phyloP scores from a whole-genome alignment of 306 rosid genomes.

The Abrus precatorius region DNA sequence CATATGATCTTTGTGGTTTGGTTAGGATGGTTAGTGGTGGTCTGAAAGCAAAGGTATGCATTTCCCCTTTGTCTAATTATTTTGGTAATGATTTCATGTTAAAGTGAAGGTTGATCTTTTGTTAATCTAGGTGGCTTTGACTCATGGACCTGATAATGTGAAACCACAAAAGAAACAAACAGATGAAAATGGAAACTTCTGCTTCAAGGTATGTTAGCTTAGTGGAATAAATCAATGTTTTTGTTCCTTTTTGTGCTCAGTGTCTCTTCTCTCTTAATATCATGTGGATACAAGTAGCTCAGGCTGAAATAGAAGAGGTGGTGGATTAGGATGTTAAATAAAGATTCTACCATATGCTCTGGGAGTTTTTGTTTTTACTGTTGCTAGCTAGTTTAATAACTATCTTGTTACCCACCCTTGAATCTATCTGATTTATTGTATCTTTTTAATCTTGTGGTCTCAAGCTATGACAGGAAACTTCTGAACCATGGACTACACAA shows the following conservation, averaged over 20 bases:
- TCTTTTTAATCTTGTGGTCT: slow-evolving; percentile 32
- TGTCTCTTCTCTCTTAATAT: slow-evolving; percentile 43
- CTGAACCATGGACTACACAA: slow-evolving; percentile 8
- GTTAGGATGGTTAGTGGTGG: slow-evolving; percentile 79
- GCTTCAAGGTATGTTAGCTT: slow-evolving; percentile 83
- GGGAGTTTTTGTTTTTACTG: background rate
- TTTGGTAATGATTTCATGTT: slow-evolving; percentile 38
- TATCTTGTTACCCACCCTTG: slow-evolving; percentile 2
- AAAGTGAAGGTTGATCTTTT: slow-evolving; percentile 41
- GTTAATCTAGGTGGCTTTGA: slow-evolving; percentile 85
- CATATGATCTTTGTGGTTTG: slow-evolving; percentile 87
- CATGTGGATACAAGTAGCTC: slow-evolving; percentile 37
- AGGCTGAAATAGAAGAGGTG: slow-evolving; percentile 45
- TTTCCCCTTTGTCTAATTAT: slow-evolving; percentile 27
- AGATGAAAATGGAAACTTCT: slow-evolving; percentile 86
- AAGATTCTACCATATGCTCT: slow-evolving; percentile 5
- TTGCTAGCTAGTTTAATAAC: slow-evolving; percentile 35
- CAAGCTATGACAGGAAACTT: slow-evolving; percentile 41
- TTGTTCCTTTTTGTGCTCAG: slow-evolving; percentile 5
- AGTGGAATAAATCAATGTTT: background rate
- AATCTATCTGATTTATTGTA: slow-evolving; percentile 35
- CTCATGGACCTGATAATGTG: slow-evolving; percentile 97
- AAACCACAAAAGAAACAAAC: slow-evolving; percentile 88
- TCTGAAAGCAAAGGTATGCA: slow-evolving; percentile 81
- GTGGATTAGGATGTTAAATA: slow-evolving; percentile 38